Evolutionary conservation across 371 early-diverging fungal genomes (phyloP).

Genomic region (Apophysomyces sp.): DNA sequence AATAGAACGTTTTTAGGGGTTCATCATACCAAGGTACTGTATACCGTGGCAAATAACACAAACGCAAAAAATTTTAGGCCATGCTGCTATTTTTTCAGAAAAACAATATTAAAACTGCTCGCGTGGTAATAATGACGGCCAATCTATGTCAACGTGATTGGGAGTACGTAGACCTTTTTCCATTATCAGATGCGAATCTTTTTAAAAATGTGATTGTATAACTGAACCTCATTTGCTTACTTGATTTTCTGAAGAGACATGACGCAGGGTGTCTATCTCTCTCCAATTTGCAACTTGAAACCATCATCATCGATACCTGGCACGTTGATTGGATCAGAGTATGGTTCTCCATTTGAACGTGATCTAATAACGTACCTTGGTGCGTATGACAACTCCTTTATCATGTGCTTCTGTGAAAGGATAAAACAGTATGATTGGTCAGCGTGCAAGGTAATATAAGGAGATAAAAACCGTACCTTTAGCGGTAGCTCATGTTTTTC

Average conservation of each 20-base stretch:
- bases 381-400: constrained; percentile 28
- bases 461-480: too few relatives aligned
- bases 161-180: constrained; percentile 38
- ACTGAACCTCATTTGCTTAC: background rate
- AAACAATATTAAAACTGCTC: constrained; percentile 22
- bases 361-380: constrained; percentile 54
- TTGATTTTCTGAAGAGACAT: constrained; percentile 34
- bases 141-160: constrained; percentile 63
- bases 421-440: constrained; percentile 52
- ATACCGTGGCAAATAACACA: background rate
- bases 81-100: constrained; percentile 57
- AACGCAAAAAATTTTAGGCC: constrained; percentile 15
- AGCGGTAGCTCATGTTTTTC: too few relatives aligned
- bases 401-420: constrained; percentile 13
- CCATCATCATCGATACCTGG: background rate
- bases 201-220: background rate
- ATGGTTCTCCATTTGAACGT: constrained; percentile 48
- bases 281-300: constrained; percentile 42
- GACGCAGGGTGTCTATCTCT: constrained; percentile 55
- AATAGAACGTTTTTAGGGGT: constrained; percentile 56
- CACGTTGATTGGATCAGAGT: constrained; percentile 15
- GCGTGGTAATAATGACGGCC: constrained; percentile 63
- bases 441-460: constrained; percentile 21
- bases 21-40: constrained; percentile 60
- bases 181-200: background rate